Conservation (phyloP, 805 yeast genomes). For the Zygoascus flipseniorum region DNA sequence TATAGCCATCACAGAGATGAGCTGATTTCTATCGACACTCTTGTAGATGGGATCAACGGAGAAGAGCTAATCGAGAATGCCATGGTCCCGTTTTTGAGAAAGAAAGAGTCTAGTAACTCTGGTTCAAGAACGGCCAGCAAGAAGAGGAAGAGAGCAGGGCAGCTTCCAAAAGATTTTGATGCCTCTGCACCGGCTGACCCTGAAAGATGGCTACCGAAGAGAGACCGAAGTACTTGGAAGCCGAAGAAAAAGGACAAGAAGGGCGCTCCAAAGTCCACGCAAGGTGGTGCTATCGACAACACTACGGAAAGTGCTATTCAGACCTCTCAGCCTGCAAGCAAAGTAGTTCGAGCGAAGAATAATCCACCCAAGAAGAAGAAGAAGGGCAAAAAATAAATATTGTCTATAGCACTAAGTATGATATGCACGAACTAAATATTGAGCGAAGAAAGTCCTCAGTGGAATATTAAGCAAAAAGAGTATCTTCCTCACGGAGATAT, state of each 20-base stretch:
- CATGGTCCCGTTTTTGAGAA: slow-evolving; percentile 21
- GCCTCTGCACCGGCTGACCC: slow-evolving; percentile 38
- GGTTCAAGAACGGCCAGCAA: slow-evolving; percentile 24
- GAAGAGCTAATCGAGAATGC: slow-evolving; percentile 16
- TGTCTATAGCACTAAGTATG: background rate
- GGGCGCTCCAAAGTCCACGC: slow-evolving; percentile 38
- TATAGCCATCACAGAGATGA: background rate
- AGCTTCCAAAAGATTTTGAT: slow-evolving; percentile 36
- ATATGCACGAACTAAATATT: background rate
- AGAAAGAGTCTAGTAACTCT: slow-evolving; percentile 14
- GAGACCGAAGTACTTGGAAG: slow-evolving; percentile 75
- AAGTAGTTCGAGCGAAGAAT: slow-evolving; percentile 5
- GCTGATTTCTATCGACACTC: slow-evolving; percentile 10
- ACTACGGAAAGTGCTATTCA: slow-evolving; percentile 13
- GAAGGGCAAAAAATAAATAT: slow-evolving; percentile 26
- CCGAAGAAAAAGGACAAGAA: slow-evolving; percentile 62
- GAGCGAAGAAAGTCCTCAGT: background rate
- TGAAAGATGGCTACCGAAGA: slow-evolving; percentile 89
- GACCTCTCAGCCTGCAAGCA: slow-evolving; percentile 5
- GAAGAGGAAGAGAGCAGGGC: slow-evolving; percentile 23
- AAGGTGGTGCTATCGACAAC: slow-evolving; percentile 48
- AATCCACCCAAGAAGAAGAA: slow-evolving; percentile 25
- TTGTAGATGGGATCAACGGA: slow-evolving; percentile 21
- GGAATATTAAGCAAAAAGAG: slow-evolving; percentile 60
- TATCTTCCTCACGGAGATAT: slow-evolving; percentile 95